These are phyloP conservation scores for Blastomyces gilchristii DNA, from an alignment of 2,329 filamentous ascomycete species.

Conservation along the genomic window DNA sequence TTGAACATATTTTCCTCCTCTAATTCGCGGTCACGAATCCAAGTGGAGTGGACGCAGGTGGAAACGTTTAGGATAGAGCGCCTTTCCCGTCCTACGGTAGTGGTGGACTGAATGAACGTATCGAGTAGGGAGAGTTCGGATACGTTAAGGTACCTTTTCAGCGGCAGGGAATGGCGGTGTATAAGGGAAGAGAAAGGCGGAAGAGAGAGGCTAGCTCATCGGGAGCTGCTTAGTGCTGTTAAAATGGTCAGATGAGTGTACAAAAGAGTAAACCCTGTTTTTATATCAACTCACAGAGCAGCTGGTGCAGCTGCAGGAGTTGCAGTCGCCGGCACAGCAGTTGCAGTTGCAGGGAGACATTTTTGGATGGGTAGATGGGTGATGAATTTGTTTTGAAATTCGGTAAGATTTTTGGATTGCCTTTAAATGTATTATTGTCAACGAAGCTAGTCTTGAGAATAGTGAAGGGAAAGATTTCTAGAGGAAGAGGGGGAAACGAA, in stretches of 20 bases:
- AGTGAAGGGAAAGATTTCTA: neutral
- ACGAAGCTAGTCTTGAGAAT: neutral
- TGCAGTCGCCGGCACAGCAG: slow-evolving; percentile 33
- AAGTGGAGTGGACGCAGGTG: neutral
- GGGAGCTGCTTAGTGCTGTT: slow-evolving; percentile 14
- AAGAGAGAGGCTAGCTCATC: slow-evolving; percentile 5
- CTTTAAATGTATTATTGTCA: neutral
- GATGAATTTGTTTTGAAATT: slow-evolving; percentile 14
- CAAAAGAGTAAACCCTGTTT: neutral
- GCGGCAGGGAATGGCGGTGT: slow-evolving; percentile 2
- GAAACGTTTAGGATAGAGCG: slow-evolving; percentile 3
- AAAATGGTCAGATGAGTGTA: neutral
- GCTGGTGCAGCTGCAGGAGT: slow-evolving; percentile 30
- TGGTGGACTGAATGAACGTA: neutral
- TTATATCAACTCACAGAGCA: slow-evolving; percentile 27
- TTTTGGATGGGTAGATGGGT: slow-evolving; percentile 19
- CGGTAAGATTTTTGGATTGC: neutral
- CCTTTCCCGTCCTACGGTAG: neutral
- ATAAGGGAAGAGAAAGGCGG: neutral
- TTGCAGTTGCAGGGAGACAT: slow-evolving; percentile 36
- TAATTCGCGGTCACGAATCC: neutral
- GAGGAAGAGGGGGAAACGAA: neutral
- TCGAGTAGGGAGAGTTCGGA: neutral
- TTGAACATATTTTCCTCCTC: neutral
- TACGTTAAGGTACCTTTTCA: neutral